Evolutionary conservation across 495 filamentous ascomycete genomes (phyloP), one percentile per base, ranked within the genome.

Genomic region (Sphaerosporella brunnea): DNA sequence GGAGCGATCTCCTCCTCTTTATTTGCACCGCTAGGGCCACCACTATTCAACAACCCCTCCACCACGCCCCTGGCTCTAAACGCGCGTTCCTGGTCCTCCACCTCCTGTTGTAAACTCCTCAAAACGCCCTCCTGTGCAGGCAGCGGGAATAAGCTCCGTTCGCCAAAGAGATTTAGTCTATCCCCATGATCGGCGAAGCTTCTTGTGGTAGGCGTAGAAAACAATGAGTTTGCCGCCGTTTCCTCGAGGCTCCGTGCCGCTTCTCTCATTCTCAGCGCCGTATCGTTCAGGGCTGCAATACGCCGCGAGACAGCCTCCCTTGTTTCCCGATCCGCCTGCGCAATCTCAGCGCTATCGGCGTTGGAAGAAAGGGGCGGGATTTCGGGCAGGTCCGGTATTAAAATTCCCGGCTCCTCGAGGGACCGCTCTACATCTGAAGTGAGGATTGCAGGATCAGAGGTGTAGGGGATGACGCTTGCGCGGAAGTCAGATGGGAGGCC

Each of bases 401-500:
- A n/a, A n/a, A n/a, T n/a, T n/a, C n/a, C 53, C 8, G 54, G 56
- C 54, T 47, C 51, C 30, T 57, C 54, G 24, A 49, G 55, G 30
- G 52, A 19, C n/a, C 20, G 45, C 30, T 45, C 45, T 2, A 15
- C 13, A 21, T 15, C 13, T 16, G 41, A n/a, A 10, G 15, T 16
- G 16, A 40, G 37, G 11, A 7, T 5, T 23, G 8, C 36, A 20
- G 45, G 32, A 4, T 20, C 32, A 3, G 19, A 18, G 16, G 21
- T 40, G 19, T 20, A 20, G 4, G 16, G 18, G 5, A 47, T 20
- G 30, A 47, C 19, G 7, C 19, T 16, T 1, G 42, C 18, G 5
- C 26, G 18, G 35, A 47, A 47, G 35, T 15, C 13, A 18, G 45
- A 43, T 8, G 45, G 45, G 11, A 47, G 20, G 28, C 45, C 45